Evolutionary conservation across 805 yeast species (phyloP), one percentile per base, ranked within the genome.

Genomic region (Vanderwaltozyma polyspora): DNA sequence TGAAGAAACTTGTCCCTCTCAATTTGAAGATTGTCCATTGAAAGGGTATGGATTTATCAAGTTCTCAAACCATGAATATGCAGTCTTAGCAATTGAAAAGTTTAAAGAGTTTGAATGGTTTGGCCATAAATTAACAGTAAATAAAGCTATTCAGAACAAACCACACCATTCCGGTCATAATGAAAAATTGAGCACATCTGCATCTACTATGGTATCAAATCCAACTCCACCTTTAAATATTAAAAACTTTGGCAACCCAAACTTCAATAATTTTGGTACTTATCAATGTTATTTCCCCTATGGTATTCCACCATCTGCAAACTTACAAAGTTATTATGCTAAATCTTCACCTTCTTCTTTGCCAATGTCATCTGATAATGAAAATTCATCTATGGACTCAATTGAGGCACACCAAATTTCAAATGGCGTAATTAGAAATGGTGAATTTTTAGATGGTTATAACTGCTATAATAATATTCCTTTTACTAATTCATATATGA

Each of bases 21-120:
- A 36, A 25, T 27, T 39, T 23, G 52, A 41, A 28, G 49, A 42
- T 6, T 25, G 19, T 17, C 36, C 43, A 19, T 35, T 55, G 25
- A 53, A 64, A 39, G 69, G 68, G 11, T 72, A 69, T 43, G 82
- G 77, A 0, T 77, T 69, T 43, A 63, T 77, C 25, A 70, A 68
- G 34, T 73, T 71, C 42, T 50, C 52, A 14, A 57, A 49, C 26
- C 76, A 71, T 46, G 64, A 62, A 14, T 68, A 67, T 40, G 72
- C 77, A 2, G 44, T 72, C 26, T 54, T 46, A 15, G 69, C 74
- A 6, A 63, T 76, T 21, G 66, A 66, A 31, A 63, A 58, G 29
- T 62, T 79, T 38, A 64, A 70, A 45, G 66, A 66, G 19, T 52
- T 55, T 23, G 64, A 58, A 40, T 39, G 69, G 66, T 39, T 42